Conservation (phyloP, 164 flowering plant species). For the Magnolia changhungtana region DNA sequence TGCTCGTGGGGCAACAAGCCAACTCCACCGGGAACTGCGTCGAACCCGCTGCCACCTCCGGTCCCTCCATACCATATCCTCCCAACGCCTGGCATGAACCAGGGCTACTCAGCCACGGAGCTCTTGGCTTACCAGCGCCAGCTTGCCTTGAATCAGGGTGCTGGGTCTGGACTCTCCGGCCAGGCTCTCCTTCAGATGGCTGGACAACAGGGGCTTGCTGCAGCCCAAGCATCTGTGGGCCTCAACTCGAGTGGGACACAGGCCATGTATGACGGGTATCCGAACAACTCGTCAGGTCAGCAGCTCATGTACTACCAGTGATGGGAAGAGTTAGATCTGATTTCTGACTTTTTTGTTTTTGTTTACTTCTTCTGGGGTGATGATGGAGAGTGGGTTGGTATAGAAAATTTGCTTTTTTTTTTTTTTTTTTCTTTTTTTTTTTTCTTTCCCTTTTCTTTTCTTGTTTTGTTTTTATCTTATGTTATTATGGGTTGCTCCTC, state of each 20-base stretch:
- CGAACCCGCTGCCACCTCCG: slow-evolving; percentile 94
- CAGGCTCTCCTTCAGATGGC: slow-evolving; percentile 69
- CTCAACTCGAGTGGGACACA: slow-evolving; percentile 48
- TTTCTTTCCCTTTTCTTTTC: neutral
- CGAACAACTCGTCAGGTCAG: slow-evolving; percentile 43
- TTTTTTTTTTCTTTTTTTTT: neutral
- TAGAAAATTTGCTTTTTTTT: neutral
- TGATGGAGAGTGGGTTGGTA: neutral
- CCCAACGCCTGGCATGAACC: slow-evolving; percentile 23
- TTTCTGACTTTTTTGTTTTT: neutral
- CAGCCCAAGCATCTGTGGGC: slow-evolving; percentile 77
- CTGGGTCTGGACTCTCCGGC: slow-evolving; percentile 45
- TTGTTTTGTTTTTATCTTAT: neutral
- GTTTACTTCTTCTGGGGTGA: neutral
- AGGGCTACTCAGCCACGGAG: slow-evolving; percentile 55
- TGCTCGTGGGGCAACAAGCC: slow-evolving; percentile 99
- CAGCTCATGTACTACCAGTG: slow-evolving; percentile 89
- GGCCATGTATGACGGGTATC: slow-evolving; percentile 53
- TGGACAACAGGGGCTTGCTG: slow-evolving; percentile 68
- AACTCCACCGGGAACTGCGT: slow-evolving; percentile 85
- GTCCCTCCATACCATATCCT: slow-evolving; percentile 60
- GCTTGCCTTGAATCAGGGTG: slow-evolving; percentile 81
- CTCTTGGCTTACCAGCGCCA: slow-evolving; percentile 84
- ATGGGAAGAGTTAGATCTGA: neutral
- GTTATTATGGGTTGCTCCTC: neutral